Evolutionary conservation across 2,329 filamentous ascomycete genomes (phyloP), one percentile per base, ranked within the genome.

Genomic region (Talaromyces sp.): DNA sequence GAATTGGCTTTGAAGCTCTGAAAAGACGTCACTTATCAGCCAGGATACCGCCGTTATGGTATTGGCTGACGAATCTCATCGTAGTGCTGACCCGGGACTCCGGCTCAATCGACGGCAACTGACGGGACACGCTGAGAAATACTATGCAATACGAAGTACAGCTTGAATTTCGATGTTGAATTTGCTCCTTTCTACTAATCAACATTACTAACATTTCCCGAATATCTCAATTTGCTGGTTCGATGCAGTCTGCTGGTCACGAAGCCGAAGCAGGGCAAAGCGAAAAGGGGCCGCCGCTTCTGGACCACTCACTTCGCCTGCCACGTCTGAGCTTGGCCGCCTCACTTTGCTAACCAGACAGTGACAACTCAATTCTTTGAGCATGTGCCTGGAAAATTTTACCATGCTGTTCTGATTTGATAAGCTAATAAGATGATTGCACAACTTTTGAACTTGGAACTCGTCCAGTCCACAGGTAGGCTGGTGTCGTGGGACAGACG

Each of bases 241-340:
- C n/a, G 31, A 9, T 37, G 11, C 16, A 22, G n/a, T 24, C 47
- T 33, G 47, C 33, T 43, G 60, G 47, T 27, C 47, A 52, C 45
- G 45, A 19, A 35, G 27, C 31, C 10, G 10, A n/a, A 13, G 50
- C 19, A 22, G 31, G 50, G 31, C n/a, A 33, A 54, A 19, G 24
- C n/a, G 7, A 35, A 43, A 61, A 52, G 33, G 59, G 47, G 60
- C 27, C 27, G 60, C 33, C 13, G 60, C 60, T 62, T 33, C 35
- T 54, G 19, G 60, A 52, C 45, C 60, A 62, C 47, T 62, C 60
- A 50, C 35, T 39, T 19, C 10, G 16, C 9, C 22, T 62, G 60
- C 60, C 60, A 62, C 60, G 60, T 62, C 60, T 43, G 22, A 37
- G 60, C 14, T 49, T 54, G 35, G 60, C 33, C 60, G 60, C 60